Conservation (phyloP, 768 basidiomycete genomes). For the Leucocoprinus birnbaumii region DNA sequence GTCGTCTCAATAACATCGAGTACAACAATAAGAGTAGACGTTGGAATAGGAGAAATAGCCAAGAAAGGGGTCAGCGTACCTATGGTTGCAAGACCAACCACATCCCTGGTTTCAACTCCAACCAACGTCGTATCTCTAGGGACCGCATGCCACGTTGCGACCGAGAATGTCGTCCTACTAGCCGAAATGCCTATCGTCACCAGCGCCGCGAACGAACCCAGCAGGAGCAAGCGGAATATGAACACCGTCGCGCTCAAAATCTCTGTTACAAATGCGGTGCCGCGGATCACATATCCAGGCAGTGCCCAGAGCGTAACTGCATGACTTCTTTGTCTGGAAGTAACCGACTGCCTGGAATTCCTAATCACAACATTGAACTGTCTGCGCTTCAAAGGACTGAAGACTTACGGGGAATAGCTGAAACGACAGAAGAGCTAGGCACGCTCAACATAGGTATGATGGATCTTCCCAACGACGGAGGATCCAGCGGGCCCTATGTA, state of each 20-base stretch:
- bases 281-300: constrained; percentile 22
- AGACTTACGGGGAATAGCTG: not conserved
- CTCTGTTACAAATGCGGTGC: constrained; percentile 27
- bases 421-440: constrained; percentile 13
- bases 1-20: too few relatives aligned
- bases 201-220: not conserved
- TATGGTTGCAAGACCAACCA: too few relatives aligned
- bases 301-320: constrained; percentile 23
- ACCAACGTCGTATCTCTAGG: too few relatives aligned
- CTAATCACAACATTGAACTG: constrained; percentile 5
- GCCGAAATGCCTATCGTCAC: not conserved
- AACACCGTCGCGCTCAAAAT: constrained; percentile 13
- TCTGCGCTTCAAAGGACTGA: not conserved
- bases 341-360: constrained; percentile 15
- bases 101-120: too few relatives aligned
- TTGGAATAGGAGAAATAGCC: too few relatives aligned
- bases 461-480: too few relatives aligned
- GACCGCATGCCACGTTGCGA: too few relatives aligned
- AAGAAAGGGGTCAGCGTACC: too few relatives aligned
- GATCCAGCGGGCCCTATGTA: too few relatives aligned
- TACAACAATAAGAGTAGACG: too few relatives aligned
- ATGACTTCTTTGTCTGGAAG: constrained; percentile 5
- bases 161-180: too few relatives aligned
- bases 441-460: constrained; percentile 5
- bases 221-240: constrained; percentile 6